A percentile compares a stretch with the other conserved stretches of the same genome.
phyloP scores from a whole-genome alignment of 2,329 filamentous ascomycete species.

The Cordyceps javanica region DNA sequence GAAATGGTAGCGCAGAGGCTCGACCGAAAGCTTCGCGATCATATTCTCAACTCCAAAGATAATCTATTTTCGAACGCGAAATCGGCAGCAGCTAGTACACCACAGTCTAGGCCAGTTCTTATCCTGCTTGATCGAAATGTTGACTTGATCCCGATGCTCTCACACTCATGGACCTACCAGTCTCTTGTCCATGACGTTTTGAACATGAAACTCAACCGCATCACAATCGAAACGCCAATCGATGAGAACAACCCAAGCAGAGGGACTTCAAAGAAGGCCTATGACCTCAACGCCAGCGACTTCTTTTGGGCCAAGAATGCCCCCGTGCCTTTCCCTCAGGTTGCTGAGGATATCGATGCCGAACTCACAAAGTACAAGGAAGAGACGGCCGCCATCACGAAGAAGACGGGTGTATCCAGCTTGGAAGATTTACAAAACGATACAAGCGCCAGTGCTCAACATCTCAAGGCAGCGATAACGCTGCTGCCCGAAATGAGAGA shows the following conservation, averaged over 20 bases:
- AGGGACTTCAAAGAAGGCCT: conserved; percentile 76
- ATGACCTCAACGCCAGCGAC: conserved; percentile 83
- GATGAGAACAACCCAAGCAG: conserved; percentile 72
- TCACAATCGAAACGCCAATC: conserved; percentile 78
- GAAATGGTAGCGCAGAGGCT: conserved; percentile 93
- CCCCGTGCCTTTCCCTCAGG: conserved; percentile 83
- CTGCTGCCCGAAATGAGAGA: conserved; percentile 86
- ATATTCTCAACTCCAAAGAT: conserved; percentile 95
- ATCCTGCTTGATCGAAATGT: conserved; percentile 94
- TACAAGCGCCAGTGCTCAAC: conserved; percentile 80
- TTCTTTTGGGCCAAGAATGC: conserved; percentile 98
- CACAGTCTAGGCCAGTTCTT: conserved; percentile 76
- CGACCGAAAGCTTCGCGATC: conserved; percentile 90
- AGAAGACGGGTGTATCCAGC: conserved; percentile 87
- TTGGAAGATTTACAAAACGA: conserved; percentile 91
- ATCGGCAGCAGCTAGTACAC: conserved; percentile 52
- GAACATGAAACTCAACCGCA: conserved; percentile 70
- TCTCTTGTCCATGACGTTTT: conserved; percentile 67
- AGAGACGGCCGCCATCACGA: conserved; percentile 88
- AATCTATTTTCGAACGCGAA: conserved; percentile 80
- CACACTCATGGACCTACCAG: conserved; percentile 79
- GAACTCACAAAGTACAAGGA: conserved; percentile 94
- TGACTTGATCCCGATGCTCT: conserved; percentile 96
- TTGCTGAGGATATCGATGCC: conserved; percentile 91
- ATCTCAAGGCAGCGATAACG: conserved; percentile 93